These are phyloP conservation scores for Carex sylvatica DNA, from an alignment of 202 grass and related monocot genomes.

Conservation along the genomic window DNA sequence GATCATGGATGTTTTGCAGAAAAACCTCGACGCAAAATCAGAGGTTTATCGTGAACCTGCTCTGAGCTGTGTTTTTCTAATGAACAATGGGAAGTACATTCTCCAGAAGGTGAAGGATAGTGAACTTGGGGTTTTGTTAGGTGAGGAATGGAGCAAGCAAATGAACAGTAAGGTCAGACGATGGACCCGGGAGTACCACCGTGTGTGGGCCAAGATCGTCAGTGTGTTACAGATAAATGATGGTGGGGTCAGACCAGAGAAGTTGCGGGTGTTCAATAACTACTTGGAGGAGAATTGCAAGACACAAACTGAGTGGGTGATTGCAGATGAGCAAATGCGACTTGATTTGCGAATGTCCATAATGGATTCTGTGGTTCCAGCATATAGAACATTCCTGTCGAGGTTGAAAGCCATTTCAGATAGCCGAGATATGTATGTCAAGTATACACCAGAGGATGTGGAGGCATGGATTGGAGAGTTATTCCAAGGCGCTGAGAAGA, in stretches of 20 bases:
- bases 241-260: conserved; percentile 49
- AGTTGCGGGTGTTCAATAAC: conserved; percentile 68
- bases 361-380: conserved; percentile 48
- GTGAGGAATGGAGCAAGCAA: conserved; percentile 94
- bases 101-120: conserved; percentile 88
- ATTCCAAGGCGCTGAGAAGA: conserved; percentile 71
- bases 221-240: conserved; percentile 66
- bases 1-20: conserved; percentile 98
- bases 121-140: conserved; percentile 72
- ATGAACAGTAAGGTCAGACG: conserved; percentile 70
- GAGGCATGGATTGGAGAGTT: conserved; percentile 64
- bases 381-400: conserved; percentile 50
- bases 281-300: conserved; percentile 81
- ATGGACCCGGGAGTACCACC: conserved; percentile 79
- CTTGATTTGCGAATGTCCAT: conserved; percentile 49
- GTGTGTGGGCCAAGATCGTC: conserved; percentile 73
- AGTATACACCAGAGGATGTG: conserved; percentile 73
- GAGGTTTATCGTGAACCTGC: conserved; percentile 73
- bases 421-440: conserved; percentile 52
- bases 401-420: conserved; percentile 57
- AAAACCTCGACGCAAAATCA: conserved; percentile 81
- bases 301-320: conserved; percentile 58
- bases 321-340: conserved; percentile 62
- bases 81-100: conserved; percentile 90
- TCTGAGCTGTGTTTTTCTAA: conserved; percentile 78